A percentile compares a stretch with the other conserved stretches of the same genome.
phyloP scores from a whole-genome alignment of 805 yeast genomes.

The Cyberlindnera samutprakarnensis region DNA sequence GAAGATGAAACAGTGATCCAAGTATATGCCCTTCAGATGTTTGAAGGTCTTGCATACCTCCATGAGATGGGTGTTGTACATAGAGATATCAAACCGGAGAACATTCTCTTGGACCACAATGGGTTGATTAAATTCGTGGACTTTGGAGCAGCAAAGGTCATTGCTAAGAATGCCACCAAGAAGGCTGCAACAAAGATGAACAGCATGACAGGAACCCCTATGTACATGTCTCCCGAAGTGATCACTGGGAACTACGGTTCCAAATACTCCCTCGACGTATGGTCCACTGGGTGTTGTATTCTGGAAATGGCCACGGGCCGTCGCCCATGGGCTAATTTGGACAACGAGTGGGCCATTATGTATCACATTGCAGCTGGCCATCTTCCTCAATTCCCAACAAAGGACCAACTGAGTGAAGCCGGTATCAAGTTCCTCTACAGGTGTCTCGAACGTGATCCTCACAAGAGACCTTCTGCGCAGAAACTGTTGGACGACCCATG shows the following conservation, averaged over 20 bases:
- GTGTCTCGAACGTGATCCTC: slow-evolving; percentile 80
- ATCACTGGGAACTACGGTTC: slow-evolving; percentile 60
- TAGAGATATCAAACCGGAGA: slow-evolving; percentile 94
- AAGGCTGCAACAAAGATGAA: slow-evolving; percentile 26
- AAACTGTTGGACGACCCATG: slow-evolving; percentile 86
- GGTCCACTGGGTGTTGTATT: slow-evolving; percentile 97
- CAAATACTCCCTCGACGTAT: slow-evolving; percentile 56
- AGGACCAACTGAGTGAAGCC: slow-evolving; percentile 66
- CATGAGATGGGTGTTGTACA: slow-evolving; percentile 96
- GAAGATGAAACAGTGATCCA: slow-evolving; percentile 93
- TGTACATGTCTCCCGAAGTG: slow-evolving; percentile 98
- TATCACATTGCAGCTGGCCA: slow-evolving; percentile 96
- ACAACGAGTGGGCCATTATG: slow-evolving; percentile 98
- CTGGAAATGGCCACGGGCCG: slow-evolving; percentile 95
- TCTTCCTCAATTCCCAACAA: slow-evolving; percentile 74
- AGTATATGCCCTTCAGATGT: slow-evolving; percentile 82
- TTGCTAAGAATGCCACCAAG: slow-evolving; percentile 47
- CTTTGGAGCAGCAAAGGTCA: slow-evolving; percentile 93
- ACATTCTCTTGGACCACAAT: slow-evolving; percentile 79
- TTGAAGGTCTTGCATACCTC: slow-evolving; percentile 90
- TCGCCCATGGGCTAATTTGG: slow-evolving; percentile 93
- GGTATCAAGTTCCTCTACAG: slow-evolving; percentile 67
- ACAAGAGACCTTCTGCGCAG: slow-evolving; percentile 71
- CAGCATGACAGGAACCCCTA: slow-evolving; percentile 80
- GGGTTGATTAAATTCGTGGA: slow-evolving; percentile 95